These are phyloP conservation scores for Verticillium nubilum DNA, from an alignment of 2,329 filamentous ascomycete species.

Conservation along the genomic window DNA sequence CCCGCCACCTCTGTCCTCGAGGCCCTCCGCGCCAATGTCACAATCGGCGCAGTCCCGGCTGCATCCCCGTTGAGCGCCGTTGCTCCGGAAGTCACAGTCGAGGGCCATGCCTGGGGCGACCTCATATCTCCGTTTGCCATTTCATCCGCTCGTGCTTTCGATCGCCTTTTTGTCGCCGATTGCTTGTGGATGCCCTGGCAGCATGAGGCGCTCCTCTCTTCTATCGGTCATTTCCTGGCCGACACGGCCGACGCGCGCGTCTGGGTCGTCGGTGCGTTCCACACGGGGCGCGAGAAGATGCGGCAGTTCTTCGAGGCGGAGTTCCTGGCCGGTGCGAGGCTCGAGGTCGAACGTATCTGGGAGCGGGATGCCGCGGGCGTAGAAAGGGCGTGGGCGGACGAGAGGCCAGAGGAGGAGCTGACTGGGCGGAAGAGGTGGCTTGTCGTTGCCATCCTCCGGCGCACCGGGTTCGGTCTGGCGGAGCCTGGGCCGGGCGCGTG, in stretches of 20 bases:
- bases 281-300: conserved; percentile 63
- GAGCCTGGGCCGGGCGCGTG: no score
- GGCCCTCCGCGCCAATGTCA: conserved; percentile 54
- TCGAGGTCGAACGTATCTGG: conserved; percentile 61
- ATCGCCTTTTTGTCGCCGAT: conserved; percentile 63
- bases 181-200: conserved; percentile 72
- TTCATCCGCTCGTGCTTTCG: conserved; percentile 37
- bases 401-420: conserved; percentile 57
- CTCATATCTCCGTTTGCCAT: conserved; percentile 27
- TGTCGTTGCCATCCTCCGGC: conserved; percentile 50
- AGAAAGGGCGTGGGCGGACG: conserved; percentile 55
- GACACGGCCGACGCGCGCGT: conserved; percentile 39
- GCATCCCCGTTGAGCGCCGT: conserved; percentile 24
- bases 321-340: conserved; percentile 39
- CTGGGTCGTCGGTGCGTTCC: conserved; percentile 66
- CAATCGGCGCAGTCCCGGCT: conserved; percentile 37
- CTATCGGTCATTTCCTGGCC: conserved; percentile 57
- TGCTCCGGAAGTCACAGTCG: conserved; percentile 27
- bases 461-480: conserved; percentile 12
- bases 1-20: conserved; percentile 54
- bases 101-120: conserved; percentile 63
- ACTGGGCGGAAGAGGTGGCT: conserved; percentile 65
- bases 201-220: conserved; percentile 59
- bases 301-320: conserved; percentile 54
- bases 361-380: conserved; percentile 63